Evolutionary conservation across 176 grass and related monocot species (phyloP), one percentile per base, ranked within the genome.

Genomic region (Saccharum officinarum): DNA sequence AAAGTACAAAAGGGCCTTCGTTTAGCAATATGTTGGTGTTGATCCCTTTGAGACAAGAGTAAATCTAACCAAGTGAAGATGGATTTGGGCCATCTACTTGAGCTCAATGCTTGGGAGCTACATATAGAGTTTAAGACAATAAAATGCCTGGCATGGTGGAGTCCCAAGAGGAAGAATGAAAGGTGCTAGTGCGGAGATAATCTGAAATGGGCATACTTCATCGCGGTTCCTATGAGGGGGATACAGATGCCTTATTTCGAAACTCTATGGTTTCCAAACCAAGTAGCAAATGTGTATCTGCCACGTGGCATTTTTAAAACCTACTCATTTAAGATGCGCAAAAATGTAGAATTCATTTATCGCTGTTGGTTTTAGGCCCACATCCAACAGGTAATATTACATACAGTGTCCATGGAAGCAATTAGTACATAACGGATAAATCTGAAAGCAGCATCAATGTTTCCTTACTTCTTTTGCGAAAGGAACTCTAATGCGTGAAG

Each of bases 391-490:
- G n/a, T n/a, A n/a, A n/a, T n/a, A n/a, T n/a, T n/a, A n/a, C n/a
- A n/a, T n/a, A n/a, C n/a, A n/a, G n/a, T n/a, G n/a, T n/a, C n/a
- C n/a, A n/a, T n/a, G n/a, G n/a, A 20, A 72, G 46, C 55, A 82
- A 86, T 49, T 17, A 78, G 37, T 59, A 67, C 69, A 31, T 26
- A 49, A 38, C 2, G 4, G 55, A 82, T 59, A 73, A 73, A 64
- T 6, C 17, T 50, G 12, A 54, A 82, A 23, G 69, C 4, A 74
- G 63, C 80, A 47, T 73, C 60, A 20, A 67, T 50, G 0, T 87
- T 81, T 84, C 15, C 89, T 78, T 85, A 98, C 97, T 92, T 98
- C 78, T 95, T 98, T 72, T 95, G 90, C 5, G 88, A 98, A n/a
- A 95, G 88, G 80, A 94, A 96, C 69, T 96, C 97, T 78, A 98